These are phyloP conservation scores for Chaetomium globosum DNA, from an alignment of 2,329 filamentous ascomycete species.

Conservation along the genomic window DNA sequence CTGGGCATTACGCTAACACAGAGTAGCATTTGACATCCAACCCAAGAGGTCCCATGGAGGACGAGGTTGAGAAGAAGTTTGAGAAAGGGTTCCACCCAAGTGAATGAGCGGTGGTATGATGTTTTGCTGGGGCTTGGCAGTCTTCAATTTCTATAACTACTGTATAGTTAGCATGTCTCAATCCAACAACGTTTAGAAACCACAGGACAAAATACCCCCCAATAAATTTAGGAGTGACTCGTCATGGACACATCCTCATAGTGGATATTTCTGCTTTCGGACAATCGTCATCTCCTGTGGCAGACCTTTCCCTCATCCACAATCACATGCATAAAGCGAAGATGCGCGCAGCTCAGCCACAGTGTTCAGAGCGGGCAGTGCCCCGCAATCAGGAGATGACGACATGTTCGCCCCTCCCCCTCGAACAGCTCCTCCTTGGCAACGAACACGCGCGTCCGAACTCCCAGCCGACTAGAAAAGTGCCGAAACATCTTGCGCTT, in stretches of 20 bases:
- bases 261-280: not conserved
- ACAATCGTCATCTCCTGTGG: not conserved
- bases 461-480: constrained; percentile 13
- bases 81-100: constrained; percentile 49
- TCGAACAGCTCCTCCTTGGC: constrained; percentile 7
- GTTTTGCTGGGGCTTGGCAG: not conserved
- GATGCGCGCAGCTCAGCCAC: not conserved
- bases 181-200: not conserved
- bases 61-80: constrained; percentile 63
- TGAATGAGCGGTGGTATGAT: not conserved
- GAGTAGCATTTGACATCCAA: constrained; percentile 61
- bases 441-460: constrained; percentile 29
- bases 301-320: not conserved
- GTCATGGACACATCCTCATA: not conserved
- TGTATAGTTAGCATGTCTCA: not conserved
- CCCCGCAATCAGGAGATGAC: constrained; percentile 30
- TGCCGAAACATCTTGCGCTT: not conserved
- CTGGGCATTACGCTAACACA: not conserved
- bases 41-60: constrained; percentile 65
- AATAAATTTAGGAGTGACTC: not conserved
- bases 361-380: constrained; percentile 6
- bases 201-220: not conserved
- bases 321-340: constrained; percentile 7
- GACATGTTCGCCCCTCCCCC: constrained; percentile 27
- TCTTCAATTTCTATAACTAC: no score